Conservation (phyloP, 2,329 filamentous ascomycete species). For the Metarhizium sp. region DNA sequence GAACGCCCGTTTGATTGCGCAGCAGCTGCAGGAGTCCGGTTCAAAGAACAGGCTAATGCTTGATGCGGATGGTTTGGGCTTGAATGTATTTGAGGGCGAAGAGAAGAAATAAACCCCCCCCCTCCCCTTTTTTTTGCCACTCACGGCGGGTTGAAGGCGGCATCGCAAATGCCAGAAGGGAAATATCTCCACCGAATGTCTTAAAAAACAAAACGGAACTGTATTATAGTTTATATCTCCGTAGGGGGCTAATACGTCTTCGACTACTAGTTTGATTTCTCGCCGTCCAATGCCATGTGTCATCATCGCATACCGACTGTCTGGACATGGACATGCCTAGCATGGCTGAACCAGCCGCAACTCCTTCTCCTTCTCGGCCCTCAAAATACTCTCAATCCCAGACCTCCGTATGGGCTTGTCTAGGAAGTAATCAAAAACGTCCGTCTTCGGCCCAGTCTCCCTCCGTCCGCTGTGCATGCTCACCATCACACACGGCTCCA, state of each 20-base stretch:
- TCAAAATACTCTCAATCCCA: background rate
- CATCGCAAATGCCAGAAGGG: background rate
- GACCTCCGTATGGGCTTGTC: too few relatives aligned
- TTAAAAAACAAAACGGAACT: background rate
- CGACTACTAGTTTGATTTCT: background rate
- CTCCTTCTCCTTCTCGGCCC: background rate
- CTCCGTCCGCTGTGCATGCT: too few relatives aligned
- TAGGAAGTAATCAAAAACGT: too few relatives aligned
- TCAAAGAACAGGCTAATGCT: slow-evolving; percentile 91
- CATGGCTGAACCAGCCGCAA: background rate
- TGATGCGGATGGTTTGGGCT: slow-evolving; percentile 79
- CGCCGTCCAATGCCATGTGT: background rate
- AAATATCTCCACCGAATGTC: slow-evolving; percentile 4
- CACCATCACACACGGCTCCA: too few relatives aligned
- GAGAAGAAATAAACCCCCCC: slow-evolving; percentile 34
- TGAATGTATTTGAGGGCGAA: slow-evolving; percentile 65
- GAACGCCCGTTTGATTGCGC: slow-evolving; percentile 85
- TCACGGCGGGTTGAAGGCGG: background rate
- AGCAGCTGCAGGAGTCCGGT: slow-evolving; percentile 73
- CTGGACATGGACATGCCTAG: background rate
- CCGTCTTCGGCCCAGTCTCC: too few relatives aligned
- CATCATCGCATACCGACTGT: background rate
- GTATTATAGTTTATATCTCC: slow-evolving; percentile 3
- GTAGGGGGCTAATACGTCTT: background rate
- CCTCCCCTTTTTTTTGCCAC: background rate